Conservation (phyloP, 305 asterid species). For the Fraxinus floribunda region DNA sequence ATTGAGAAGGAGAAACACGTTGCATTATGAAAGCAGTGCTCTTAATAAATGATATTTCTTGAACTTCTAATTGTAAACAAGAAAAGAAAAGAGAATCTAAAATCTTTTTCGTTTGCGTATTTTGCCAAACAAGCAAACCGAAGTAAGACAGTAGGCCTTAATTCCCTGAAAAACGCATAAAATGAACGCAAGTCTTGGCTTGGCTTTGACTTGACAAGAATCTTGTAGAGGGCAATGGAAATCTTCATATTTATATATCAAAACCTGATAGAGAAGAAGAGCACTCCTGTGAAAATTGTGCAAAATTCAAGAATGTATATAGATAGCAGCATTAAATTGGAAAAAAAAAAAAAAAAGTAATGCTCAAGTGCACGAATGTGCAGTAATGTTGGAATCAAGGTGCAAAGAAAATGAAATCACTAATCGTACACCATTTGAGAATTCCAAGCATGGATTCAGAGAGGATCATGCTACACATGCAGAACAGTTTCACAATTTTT, state of each 20-base stretch:
- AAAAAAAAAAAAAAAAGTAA: background rate
- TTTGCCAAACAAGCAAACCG: background rate
- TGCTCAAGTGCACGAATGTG: background rate
- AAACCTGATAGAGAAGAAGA: background rate
- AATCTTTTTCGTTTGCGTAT: background rate
- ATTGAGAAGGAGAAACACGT: background rate
- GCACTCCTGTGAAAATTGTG: background rate
- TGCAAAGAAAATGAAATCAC: no score
- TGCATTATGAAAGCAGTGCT: background rate
- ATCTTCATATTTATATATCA: background rate
- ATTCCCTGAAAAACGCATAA: background rate
- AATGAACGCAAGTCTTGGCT: background rate
- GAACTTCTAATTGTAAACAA: no score
- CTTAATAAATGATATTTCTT: no score
- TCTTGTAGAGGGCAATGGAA: background rate
- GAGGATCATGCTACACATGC: no score
- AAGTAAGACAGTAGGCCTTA: background rate
- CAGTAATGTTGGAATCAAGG: no score
- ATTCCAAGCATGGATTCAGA: background rate
- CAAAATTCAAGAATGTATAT: background rate
- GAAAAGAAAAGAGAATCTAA: background rate
- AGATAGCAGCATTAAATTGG: background rate
- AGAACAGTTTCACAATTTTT: no score
- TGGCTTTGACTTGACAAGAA: background rate
- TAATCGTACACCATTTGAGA: no score